Percentiles rank a stretch among this genome's conserved stretches.
phyloP scores from a whole-genome alignment of 805 yeast species.

The Jamesozyma rosinii region DNA sequence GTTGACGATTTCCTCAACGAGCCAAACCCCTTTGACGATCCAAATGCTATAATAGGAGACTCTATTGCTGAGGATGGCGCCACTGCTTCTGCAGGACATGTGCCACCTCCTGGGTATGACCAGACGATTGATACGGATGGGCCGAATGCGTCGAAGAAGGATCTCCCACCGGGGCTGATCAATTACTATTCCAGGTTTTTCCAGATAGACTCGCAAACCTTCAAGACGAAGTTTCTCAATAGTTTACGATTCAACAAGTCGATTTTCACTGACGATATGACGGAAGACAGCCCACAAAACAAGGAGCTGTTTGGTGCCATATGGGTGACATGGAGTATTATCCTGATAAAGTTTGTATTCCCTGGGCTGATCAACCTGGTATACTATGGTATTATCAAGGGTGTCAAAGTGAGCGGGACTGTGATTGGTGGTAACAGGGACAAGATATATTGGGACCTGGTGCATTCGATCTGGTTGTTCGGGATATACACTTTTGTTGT shows the following conservation, averaged over 20 bases:
- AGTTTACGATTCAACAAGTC: conserved; percentile 7
- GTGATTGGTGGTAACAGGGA: conserved; percentile 38
- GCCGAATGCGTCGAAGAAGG: background rate
- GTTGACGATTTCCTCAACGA: conserved; percentile 22
- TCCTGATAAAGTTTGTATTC: conserved; percentile 57
- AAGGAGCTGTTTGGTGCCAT: conserved; percentile 76
- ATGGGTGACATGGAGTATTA: conserved; percentile 82
- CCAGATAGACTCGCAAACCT: conserved; percentile 12
- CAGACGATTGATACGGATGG: conserved; percentile 1
- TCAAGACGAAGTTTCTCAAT: conserved; percentile 9
- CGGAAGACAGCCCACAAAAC: conserved; percentile 31
- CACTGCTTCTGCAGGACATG: background rate
- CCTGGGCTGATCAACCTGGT: conserved; percentile 57
- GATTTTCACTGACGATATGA: conserved; percentile 25
- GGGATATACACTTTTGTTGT: conserved; percentile 66
- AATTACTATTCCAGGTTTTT: conserved; percentile 22
- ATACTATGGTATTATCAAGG: conserved; percentile 43
- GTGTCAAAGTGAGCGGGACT: conserved; percentile 19
- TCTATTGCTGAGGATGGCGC: background rate
- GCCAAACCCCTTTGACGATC: conserved; percentile 16
- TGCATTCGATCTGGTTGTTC: conserved; percentile 59
- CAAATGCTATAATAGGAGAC: background rate
- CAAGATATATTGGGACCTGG: conserved; percentile 51
- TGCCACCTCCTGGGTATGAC: conserved; percentile 8
- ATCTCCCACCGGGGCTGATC: conserved; percentile 18